Percentiles rank a stretch among this genome's conserved stretches.
Conservation (phyloP, 2,329 filamentous ascomycete species). For the Cladosporium sp. region DNA sequence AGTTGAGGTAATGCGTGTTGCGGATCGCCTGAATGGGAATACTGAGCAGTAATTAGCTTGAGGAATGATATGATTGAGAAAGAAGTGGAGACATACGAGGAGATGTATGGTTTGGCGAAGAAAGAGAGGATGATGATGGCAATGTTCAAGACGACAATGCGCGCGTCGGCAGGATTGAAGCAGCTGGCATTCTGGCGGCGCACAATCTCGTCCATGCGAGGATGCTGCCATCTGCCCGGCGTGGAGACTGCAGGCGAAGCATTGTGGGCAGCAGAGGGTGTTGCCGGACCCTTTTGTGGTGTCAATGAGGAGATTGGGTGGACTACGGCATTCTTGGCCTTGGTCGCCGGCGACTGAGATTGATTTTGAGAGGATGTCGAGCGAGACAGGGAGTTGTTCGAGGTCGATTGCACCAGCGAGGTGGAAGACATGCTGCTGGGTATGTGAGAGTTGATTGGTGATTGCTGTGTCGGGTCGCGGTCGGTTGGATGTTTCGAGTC, state of each 20-base stretch:
- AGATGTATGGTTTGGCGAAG: slow-evolving; percentile 39
- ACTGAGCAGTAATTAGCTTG: slow-evolving; percentile 1
- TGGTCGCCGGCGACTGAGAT: slow-evolving; percentile 3
- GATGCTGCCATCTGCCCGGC: slow-evolving; percentile 82
- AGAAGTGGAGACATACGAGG: slow-evolving; percentile 17
- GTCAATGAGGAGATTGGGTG: not conserved
- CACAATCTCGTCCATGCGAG: slow-evolving; percentile 81
- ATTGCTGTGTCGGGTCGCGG: no score
- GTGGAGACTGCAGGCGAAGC: slow-evolving; percentile 22
- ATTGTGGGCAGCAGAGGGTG: slow-evolving; percentile 5
- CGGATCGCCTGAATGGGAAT: slow-evolving; percentile 6
- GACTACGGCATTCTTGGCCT: not conserved
- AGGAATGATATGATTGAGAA: not conserved
- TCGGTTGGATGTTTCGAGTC: no score
- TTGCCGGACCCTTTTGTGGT: slow-evolving; percentile 2
- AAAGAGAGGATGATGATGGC: slow-evolving; percentile 50
- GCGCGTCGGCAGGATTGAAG: slow-evolving; percentile 75
- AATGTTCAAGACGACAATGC: slow-evolving; percentile 65
- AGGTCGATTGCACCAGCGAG: slow-evolving; percentile 14
- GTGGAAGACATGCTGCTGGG: slow-evolving; percentile 27
- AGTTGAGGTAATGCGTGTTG: slow-evolving; percentile 32
- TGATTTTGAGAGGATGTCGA: no score
- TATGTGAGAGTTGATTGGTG: no score
- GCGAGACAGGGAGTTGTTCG: not conserved
- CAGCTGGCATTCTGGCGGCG: slow-evolving; percentile 71